phyloP scores from a whole-genome alignment of 768 basidiomycete species.

The Lactarius evosmus region DNA sequence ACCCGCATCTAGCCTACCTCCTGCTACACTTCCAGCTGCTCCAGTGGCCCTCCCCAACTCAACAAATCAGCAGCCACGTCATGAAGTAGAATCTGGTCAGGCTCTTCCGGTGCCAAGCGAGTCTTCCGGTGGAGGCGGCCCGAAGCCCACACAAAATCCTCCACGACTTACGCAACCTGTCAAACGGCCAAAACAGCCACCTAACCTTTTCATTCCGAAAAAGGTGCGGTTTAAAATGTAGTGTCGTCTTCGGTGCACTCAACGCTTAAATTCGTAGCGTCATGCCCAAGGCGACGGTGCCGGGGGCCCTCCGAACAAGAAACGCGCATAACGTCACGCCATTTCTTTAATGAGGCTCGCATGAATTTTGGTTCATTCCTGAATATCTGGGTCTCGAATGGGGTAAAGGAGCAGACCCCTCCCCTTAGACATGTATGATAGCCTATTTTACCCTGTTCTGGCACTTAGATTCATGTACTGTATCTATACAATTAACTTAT shows the following conservation, averaged over 20 bases:
- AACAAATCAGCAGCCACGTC: background rate
- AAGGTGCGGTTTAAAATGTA: conserved; percentile 21
- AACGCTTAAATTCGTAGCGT: conserved; percentile 25
- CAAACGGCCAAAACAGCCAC: conserved; percentile 20
- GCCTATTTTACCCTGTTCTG: background rate
- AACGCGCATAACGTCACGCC: conserved; percentile 1
- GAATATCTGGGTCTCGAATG: background rate
- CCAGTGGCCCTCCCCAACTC: background rate
- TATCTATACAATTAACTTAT: conserved; percentile 22
- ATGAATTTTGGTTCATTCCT: background rate
- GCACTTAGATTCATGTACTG: conserved; percentile 12
- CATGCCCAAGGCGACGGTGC: background rate
- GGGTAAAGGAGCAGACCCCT: background rate
- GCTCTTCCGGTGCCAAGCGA: background rate
- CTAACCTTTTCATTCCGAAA: conserved; percentile 31
- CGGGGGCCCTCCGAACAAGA: conserved; percentile 19
- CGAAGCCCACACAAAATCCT: background rate
- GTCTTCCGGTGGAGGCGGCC: background rate
- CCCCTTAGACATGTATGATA: conserved; percentile 3
- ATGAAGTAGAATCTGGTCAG: conserved; percentile 3
- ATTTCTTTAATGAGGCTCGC: background rate
- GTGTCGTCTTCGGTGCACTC: conserved; percentile 18
- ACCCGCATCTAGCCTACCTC: background rate
- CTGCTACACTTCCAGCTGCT: background rate
- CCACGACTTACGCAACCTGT: background rate